Evolutionary conservation across 2,329 filamentous ascomycete species (phyloP).

Genomic region (Ceratocystis alfenasii): DNA sequence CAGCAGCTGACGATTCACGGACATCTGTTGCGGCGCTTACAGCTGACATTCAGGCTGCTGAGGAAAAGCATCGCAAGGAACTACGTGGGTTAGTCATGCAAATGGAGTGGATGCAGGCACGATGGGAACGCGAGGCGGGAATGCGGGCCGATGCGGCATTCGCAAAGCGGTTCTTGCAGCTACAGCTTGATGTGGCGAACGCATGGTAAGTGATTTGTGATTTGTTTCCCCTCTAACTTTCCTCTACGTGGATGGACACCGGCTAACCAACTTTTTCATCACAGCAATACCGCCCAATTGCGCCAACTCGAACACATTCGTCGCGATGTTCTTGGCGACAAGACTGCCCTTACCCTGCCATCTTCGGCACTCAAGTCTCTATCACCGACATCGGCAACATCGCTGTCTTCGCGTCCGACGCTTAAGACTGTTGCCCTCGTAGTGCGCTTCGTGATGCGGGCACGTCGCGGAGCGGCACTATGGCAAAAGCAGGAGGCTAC

Average conservation of each 20-base stretch:
- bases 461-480: slow-evolving; percentile 34
- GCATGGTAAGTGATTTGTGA: slow-evolving; percentile 66
- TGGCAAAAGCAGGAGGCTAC: slow-evolving; percentile 44
- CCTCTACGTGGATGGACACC: not conserved
- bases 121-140: slow-evolving; percentile 65
- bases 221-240: slow-evolving; percentile 16
- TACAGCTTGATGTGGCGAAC: slow-evolving; percentile 71
- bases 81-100: slow-evolving; percentile 75
- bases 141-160: slow-evolving; percentile 72
- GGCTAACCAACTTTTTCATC: slow-evolving; percentile 17
- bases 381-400: slow-evolving; percentile 1
- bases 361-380: slow-evolving; percentile 18
- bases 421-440: slow-evolving; percentile 37
- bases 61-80: slow-evolving; percentile 57
- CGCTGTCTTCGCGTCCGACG: slow-evolving; percentile 25
- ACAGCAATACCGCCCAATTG: slow-evolving; percentile 84
- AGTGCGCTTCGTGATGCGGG: slow-evolving; percentile 43
- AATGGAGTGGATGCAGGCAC: slow-evolving; percentile 79
- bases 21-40: slow-evolving; percentile 28
- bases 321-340: slow-evolving; percentile 32
- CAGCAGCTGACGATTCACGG: slow-evolving; percentile 25
- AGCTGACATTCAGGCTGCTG: slow-evolving; percentile 35
- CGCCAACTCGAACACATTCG: slow-evolving; percentile 73
- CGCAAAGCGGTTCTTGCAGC: slow-evolving; percentile 71
- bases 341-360: slow-evolving; percentile 25